Conservation (phyloP, 2,329 filamentous ascomycete genomes). For the Rachicladosporium sp. region DNA sequence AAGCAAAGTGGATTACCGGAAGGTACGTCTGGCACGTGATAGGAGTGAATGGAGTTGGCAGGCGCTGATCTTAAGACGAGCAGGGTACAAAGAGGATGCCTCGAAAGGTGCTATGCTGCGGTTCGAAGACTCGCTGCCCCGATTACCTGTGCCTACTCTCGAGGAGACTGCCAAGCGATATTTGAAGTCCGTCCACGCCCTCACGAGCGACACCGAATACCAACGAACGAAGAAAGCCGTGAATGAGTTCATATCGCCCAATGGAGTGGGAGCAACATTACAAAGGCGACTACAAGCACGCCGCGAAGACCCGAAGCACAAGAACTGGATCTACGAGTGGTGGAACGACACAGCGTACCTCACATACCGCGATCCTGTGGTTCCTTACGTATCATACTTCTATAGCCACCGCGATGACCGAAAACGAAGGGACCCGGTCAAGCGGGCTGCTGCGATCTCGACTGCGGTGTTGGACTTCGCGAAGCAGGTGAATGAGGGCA, state of each 20-base stretch:
- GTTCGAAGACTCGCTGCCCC: constrained; percentile 75
- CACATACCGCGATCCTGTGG: constrained; percentile 83
- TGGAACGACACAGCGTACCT: constrained; percentile 96
- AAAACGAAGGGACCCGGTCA: constrained; percentile 72
- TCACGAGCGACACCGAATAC: constrained; percentile 57
- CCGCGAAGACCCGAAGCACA: constrained; percentile 64
- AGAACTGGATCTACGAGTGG: constrained; percentile 97
- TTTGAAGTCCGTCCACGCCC: constrained; percentile 64
- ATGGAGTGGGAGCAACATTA: constrained; percentile 66
- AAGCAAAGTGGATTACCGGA: constrained; percentile 36
- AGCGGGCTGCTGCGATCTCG: constrained; percentile 82
- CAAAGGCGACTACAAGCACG: constrained; percentile 78
- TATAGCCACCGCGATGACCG: constrained; percentile 96
- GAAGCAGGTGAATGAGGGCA: constrained; percentile 70
- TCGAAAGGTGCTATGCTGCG: constrained; percentile 71
- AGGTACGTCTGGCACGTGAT: constrained; percentile 23
- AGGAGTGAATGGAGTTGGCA: constrained; percentile 2
- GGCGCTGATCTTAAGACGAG: neutral
- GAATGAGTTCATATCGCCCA: constrained; percentile 74
- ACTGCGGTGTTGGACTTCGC: constrained; percentile 87
- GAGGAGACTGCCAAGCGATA: constrained; percentile 73
- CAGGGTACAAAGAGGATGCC: constrained; percentile 68
- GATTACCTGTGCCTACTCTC: constrained; percentile 66
- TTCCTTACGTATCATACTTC: constrained; percentile 98
- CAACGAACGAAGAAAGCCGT: constrained; percentile 70